Base-by-base conservation (phyloP, 345 rosid species). In the Eucalyptus sp. region DNA sequence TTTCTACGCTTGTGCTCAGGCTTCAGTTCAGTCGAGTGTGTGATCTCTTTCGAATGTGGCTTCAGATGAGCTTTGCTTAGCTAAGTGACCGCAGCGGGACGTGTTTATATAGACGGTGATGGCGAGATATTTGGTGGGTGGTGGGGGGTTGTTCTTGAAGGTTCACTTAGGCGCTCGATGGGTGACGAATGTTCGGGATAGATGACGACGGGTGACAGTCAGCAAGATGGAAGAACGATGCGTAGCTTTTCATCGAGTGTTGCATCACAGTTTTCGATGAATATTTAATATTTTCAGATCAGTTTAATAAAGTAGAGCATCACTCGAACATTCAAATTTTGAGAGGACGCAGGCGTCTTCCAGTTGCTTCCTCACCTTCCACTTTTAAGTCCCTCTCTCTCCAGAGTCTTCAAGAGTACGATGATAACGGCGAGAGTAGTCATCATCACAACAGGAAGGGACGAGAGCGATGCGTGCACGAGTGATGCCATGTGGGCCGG, bases 261-360 rank as follows among this genome's bases (percentile, higher is more conserved):
- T 20, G 83, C 25, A 31, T 17, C 43, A 31, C 1, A 41, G 27
- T n/a, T 10, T 50, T 17, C 22, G 3, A 51, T 7, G 43, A n/a
- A 24, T 54, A 49, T 41, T 86, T 29, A 29, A 11, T 50, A 86
- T 51, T 10, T 25, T 17, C 25, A 27, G 43, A 43, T 29, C 37
- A 14, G 22, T 20, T 66, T 7, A 7, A n/a, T 64, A n/a, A 16
- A 14, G 4, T 64, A 14, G 20, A n/a, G 71, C 71, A 29, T 13
- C 31, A 14, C 18, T 64, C 76, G 22, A 22, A 20, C 87, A 4
- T 20, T 86, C 56, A 0, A 86, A 86, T 43, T 86, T 3, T 14
- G 88, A 44, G 85, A 50, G 22, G 50, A n/a, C 49, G 50, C 88
- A 44, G n/a, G 50, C 13, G 12, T 18, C 89, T 87, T 87, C 89